These are phyloP conservation scores for Aspergillus viridinutans DNA, from an alignment of 2,329 filamentous ascomycete species.

Conservation along the genomic window DNA sequence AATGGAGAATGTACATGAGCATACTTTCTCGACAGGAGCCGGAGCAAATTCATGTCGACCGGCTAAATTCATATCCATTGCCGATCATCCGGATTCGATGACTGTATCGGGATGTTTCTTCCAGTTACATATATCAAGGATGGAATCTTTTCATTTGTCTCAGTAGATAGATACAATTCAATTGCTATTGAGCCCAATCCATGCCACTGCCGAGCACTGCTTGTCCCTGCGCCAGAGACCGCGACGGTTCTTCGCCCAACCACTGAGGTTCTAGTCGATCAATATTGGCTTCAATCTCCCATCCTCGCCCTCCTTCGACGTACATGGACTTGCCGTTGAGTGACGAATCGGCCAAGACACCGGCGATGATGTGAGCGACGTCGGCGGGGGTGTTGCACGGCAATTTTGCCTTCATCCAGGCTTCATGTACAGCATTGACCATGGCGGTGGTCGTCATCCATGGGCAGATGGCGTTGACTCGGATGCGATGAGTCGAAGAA, in stretches of 20 bases:
- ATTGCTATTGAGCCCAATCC: not conserved
- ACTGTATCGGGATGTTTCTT: not conserved
- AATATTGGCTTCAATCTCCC: conserved; percentile 43
- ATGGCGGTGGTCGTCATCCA: conserved; percentile 42
- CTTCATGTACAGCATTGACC: conserved; percentile 31
- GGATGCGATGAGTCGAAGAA: conserved; percentile 33
- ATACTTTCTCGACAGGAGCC: too few species aligned
- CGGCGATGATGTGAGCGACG: conserved; percentile 38
- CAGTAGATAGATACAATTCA: not conserved
- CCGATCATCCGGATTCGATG: not conserved
- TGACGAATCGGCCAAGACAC: conserved; percentile 30
- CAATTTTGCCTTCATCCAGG: conserved; percentile 36
- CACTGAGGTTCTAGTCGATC: conserved; percentile 40
- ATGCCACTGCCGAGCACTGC: conserved; percentile 18
- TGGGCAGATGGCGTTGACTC: conserved; percentile 44
- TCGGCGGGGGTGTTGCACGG: conserved; percentile 39
- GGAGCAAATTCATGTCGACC: too few species aligned
- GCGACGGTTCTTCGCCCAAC: conserved; percentile 40
- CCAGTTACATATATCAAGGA: not conserved
- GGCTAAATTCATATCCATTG: not conserved
- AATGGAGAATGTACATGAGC: too few species aligned
- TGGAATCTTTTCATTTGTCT: not conserved
- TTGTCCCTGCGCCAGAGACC: conserved; percentile 33
- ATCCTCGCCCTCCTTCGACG: conserved; percentile 41
- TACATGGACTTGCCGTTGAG: conserved; percentile 42